Evolutionary conservation across 2,329 filamentous ascomycete genomes (phyloP).

Genomic region (Ceratocystiopsis minuta): DNA sequence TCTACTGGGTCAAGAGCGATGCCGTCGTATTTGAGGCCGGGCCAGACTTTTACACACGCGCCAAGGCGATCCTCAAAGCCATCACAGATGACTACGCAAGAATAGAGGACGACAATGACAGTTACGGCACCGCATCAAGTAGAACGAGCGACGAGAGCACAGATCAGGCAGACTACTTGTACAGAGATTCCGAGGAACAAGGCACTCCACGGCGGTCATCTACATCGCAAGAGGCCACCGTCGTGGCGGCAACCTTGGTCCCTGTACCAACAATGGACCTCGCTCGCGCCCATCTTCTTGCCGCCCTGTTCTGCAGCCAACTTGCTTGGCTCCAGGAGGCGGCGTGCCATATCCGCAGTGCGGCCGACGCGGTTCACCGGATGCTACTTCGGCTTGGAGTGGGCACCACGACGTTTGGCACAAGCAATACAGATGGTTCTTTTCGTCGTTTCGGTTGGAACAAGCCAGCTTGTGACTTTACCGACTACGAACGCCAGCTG

Average conservation of each 20-base stretch:
- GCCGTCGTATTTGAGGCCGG: constrained; percentile 1
- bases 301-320: constrained; percentile 8
- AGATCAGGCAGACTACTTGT: no score
- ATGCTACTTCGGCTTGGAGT: no score
- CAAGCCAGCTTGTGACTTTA: neutral
- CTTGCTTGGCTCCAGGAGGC: constrained; percentile 5
- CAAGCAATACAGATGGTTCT: no score
- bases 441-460: no score
- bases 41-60: constrained; percentile 3
- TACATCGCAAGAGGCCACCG: no score
- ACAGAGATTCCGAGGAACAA: neutral
- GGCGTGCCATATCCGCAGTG: constrained; percentile 2
- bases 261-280: constrained; percentile 4
- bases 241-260: no score
- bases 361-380: constrained; percentile 1
- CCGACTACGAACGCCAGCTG: constrained; percentile 4
- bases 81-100: neutral
- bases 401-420: no score
- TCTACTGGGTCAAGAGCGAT: constrained; percentile 6
- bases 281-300: constrained; percentile 7
- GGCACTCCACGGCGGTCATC: no score
- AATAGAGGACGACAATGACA: no score
- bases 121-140: no score
- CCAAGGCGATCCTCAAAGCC: constrained; percentile 3
- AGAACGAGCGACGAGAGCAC: neutral